Percentiles rank a stretch among this genome's conserved stretches.
These are phyloP conservation scores for Kalaharituber pfeilii DNA, from an alignment of 2,329 filamentous ascomycete genomes.

Conservation along the genomic window DNA sequence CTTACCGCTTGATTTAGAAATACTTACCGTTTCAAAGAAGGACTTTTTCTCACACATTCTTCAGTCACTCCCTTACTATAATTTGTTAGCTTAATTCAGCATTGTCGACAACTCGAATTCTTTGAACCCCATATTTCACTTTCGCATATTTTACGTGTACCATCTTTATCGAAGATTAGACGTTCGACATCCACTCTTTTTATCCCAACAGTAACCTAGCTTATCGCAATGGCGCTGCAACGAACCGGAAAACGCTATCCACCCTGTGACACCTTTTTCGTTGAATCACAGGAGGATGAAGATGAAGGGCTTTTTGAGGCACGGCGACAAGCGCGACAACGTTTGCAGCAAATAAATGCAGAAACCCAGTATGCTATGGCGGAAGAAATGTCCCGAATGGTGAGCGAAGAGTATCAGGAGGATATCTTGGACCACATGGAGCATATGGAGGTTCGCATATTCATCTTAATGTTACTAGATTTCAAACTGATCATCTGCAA, in stretches of 20 bases:
- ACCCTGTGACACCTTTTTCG: constrained; percentile 51
- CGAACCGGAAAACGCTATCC: constrained; percentile 38
- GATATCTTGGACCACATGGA: constrained; percentile 90
- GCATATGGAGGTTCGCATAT: constrained; percentile 61
- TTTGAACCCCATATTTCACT: constrained; percentile 21
- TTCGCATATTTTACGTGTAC: constrained; percentile 29
- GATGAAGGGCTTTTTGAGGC: constrained; percentile 23
- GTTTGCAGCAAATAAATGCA: constrained; percentile 37
- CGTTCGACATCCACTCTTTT: constrained; percentile 27
- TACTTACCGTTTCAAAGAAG: neutral
- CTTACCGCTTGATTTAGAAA: neutral
- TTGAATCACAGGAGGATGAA: constrained; percentile 42
- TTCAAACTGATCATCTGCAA: neutral
- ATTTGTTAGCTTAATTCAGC: neutral
- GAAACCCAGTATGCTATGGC: constrained; percentile 76
- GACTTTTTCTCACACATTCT: constrained; percentile 15
- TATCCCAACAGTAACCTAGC: constrained; percentile 35
- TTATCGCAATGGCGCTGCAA: constrained; percentile 42
- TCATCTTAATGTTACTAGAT: constrained; percentile 1
- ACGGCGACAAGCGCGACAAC: constrained; percentile 25
- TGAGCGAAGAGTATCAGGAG: constrained; percentile 80
- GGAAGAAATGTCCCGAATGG: constrained; percentile 69
- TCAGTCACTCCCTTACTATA: constrained; percentile 27
- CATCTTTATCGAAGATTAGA: constrained; percentile 19
- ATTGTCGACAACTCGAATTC: constrained; percentile 21